phyloP scores from a whole-genome alignment of 73 alveolate species.

The Stentor roeselii region DNA sequence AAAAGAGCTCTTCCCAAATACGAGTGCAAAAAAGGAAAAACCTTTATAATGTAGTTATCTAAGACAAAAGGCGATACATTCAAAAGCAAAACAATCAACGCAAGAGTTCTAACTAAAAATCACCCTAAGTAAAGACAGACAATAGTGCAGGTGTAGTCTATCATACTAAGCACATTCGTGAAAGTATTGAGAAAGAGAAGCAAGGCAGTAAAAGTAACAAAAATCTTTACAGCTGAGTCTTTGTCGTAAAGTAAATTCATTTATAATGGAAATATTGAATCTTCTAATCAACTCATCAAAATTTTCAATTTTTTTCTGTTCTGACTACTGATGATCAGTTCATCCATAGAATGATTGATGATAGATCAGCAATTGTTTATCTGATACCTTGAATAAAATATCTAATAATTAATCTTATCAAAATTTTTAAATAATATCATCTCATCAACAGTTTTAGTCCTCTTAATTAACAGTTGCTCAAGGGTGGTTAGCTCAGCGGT shows the following conservation, averaged over 20 bases:
- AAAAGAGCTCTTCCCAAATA: background rate
- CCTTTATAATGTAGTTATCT: background rate
- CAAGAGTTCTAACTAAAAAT: background rate
- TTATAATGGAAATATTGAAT: too few relatives aligned
- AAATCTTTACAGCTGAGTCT: background rate
- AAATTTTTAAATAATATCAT: too few relatives aligned
- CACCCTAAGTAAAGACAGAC: background rate
- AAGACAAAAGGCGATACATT: background rate
- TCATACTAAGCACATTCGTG: background rate
- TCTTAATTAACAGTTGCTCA: too few relatives aligned
- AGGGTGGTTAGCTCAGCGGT: conserved; percentile 19
- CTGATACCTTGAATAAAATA: too few relatives aligned
- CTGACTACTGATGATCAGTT: too few relatives aligned
- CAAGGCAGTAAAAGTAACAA: background rate
- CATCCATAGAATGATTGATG: too few relatives aligned
- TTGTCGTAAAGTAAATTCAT: too few relatives aligned
- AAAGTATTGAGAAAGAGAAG: background rate
- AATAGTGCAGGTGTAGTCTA: background rate
- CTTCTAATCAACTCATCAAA: too few relatives aligned
- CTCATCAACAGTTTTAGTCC: too few relatives aligned
- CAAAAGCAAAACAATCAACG: background rate
- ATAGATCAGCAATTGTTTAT: too few relatives aligned
- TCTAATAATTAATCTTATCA: too few relatives aligned
- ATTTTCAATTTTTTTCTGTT: too few relatives aligned
- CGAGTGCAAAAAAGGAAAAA: background rate